Evolutionary conservation across 805 yeast species (phyloP), one percentile per base, ranked within the genome.

Genomic region (Danielozyma ontarioensis): DNA sequence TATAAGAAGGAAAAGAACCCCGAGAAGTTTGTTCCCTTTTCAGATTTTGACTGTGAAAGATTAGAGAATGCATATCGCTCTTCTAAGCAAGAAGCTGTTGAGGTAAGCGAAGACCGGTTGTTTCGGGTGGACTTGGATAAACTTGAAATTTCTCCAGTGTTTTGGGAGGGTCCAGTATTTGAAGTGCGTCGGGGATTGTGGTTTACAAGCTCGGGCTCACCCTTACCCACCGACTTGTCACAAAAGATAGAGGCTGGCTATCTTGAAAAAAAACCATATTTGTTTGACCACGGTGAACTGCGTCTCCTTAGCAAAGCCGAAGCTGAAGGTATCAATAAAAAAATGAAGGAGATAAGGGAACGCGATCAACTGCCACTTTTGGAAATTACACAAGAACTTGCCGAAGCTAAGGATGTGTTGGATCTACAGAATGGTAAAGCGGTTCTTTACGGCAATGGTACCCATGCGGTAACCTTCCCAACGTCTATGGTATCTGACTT

Each of bases 81-180:
- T 15, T 39, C 44, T 16, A 40, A 41, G 19, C 36, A 41, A 25
- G 25, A 27, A 11, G 8, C 40, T 2, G 73, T 83, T 3, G 72
- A 73, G 1, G 97, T 90, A 1, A 80, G 80, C 50, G 95, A 86
- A 47, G 97, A 89, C 50, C 73, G 75, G 16, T 62, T 90, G 17
- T 84, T 83, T 47, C 76, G 78, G 46, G 96, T 87, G 4, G 77
- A 86, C 47, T 39, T 90, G 14, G 41, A 50, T 1, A 55, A 60
- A 5, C 68, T 78, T 56, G 69, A 68, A 31, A 54, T 89, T 46
- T 43, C 59, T 3, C 94, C 97, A 0, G 72, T 80, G 0, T 90
- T 79, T 53, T 90, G 97, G 97, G 78, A 76, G 5, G 97, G 97
- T 1, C 93, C 96, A 0, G 60, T 65, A 0, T 90, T 79, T 51